Percentiles rank a stretch among this genome's conserved stretches.
Evolutionary conservation across 495 filamentous ascomycete species (phyloP).

Genomic region (Venustampulla echinocandica): DNA sequence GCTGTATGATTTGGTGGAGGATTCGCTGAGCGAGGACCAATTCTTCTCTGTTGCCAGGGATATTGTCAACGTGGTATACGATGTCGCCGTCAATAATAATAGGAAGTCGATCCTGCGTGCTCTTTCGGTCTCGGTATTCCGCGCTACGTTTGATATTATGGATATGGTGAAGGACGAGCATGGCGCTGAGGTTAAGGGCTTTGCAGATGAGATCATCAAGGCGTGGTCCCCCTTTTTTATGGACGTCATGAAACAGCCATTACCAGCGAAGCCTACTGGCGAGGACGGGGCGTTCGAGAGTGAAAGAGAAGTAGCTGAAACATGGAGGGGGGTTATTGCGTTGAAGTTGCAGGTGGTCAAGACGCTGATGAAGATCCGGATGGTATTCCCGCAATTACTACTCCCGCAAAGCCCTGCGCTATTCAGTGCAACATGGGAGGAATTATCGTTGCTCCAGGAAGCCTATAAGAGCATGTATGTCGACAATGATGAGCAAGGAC

Average conservation of each 20-base stretch:
- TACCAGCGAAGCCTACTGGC: conserved; percentile 46
- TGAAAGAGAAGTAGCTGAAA: conserved; percentile 29
- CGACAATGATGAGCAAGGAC: conserved; percentile 71
- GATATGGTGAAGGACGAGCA: conserved; percentile 93
- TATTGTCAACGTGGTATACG: conserved; percentile 72
- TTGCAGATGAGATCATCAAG: conserved; percentile 74
- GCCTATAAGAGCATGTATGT: conserved; percentile 77
- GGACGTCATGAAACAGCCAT: conserved; percentile 56
- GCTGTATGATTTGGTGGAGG: conserved; percentile 83
- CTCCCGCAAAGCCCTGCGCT: conserved; percentile 66
- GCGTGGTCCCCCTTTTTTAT: conserved; percentile 84
- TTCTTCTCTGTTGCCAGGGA: conserved; percentile 83
- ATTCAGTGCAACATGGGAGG: conserved; percentile 81
- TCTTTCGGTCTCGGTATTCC: conserved; percentile 80
- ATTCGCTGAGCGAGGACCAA: conserved; percentile 84
- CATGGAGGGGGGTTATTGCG: conserved; percentile 70
- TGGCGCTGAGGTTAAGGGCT: conserved; percentile 70
- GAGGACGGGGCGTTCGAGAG: conserved; percentile 26
- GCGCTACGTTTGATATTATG: conserved; percentile 84
- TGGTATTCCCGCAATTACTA: conserved; percentile 73
- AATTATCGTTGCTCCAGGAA: conserved; percentile 60
- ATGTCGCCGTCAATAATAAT: conserved; percentile 64
- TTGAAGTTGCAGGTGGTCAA: conserved; percentile 87
- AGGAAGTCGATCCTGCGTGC: conserved; percentile 69
- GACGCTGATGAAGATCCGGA: conserved; percentile 83